Percentiles rank a stretch among this genome's conserved stretches.
These are phyloP conservation scores for Venturia carpophila DNA, from an alignment of 2,329 filamentous ascomycete species.

Conservation along the genomic window DNA sequence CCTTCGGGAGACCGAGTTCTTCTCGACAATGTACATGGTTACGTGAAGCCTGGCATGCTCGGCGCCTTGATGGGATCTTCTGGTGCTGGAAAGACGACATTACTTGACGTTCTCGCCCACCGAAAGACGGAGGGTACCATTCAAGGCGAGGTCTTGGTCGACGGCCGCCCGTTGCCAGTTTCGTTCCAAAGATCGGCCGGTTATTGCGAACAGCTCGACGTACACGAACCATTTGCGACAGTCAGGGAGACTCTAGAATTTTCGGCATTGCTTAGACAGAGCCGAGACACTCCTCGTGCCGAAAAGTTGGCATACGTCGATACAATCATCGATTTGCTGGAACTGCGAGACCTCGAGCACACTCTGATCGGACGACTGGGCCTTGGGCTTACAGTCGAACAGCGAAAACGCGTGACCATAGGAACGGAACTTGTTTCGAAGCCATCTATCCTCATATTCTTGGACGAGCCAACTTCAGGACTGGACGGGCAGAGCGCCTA, in stretches of 20 bases:
- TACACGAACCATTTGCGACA: slow-evolving; percentile 59
- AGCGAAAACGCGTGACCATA: slow-evolving; percentile 46
- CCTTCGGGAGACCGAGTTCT: slow-evolving; percentile 39
- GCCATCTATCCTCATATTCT: slow-evolving; percentile 54
- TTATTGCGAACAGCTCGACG: slow-evolving; percentile 56
- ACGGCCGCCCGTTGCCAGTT: slow-evolving; percentile 32
- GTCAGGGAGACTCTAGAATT: slow-evolving; percentile 60
- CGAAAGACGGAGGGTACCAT: slow-evolving; percentile 40
- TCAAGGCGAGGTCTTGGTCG: slow-evolving; percentile 38
- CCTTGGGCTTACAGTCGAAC: slow-evolving; percentile 47
- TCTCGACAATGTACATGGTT: slow-evolving; percentile 58
- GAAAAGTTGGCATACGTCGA: slow-evolving; percentile 64
- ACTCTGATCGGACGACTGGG: slow-evolving; percentile 55
- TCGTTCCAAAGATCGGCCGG: slow-evolving; percentile 46
- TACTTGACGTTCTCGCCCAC: slow-evolving; percentile 36
- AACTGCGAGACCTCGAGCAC: slow-evolving; percentile 60
- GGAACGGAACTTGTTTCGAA: slow-evolving; percentile 51
- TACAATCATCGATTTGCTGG: slow-evolving; percentile 53
- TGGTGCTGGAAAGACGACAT: slow-evolving; percentile 43
- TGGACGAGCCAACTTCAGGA: slow-evolving; percentile 56
- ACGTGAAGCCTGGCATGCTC: slow-evolving; percentile 66
- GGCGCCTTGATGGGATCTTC: slow-evolving; percentile 77
- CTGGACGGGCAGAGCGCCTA: slow-evolving; percentile 63
- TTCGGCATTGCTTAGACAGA: slow-evolving; percentile 57
- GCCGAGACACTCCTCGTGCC: slow-evolving; percentile 45